Percentiles rank a stretch among this genome's conserved stretches.
These are phyloP conservation scores for Platanthera guangdongensis DNA, from an alignment of 106 monocot genomes.

Conservation along the genomic window DNA sequence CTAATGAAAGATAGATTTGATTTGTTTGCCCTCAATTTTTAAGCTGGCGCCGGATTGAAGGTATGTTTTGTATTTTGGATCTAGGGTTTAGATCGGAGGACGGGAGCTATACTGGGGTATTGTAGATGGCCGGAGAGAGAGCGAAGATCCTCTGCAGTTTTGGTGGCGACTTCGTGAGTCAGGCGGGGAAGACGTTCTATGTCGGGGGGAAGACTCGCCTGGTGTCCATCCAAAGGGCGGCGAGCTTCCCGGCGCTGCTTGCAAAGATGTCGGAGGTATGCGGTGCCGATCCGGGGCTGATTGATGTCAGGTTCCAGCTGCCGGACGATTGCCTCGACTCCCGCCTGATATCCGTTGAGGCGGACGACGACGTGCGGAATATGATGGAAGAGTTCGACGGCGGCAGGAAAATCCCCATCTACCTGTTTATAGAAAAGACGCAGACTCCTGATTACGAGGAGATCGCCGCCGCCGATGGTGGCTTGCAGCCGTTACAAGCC, in stretches of 20 bases:
- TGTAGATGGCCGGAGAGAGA: constrained; percentile 22
- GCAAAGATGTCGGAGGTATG: constrained; percentile 48
- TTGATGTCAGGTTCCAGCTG: constrained; percentile 38
- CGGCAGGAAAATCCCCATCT: constrained; percentile 32
- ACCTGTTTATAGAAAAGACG: constrained; percentile 25
- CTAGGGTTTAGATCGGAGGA: neutral
- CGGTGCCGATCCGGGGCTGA: constrained; percentile 19
- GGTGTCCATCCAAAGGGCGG: constrained; percentile 35
- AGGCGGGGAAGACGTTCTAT: constrained; percentile 27
- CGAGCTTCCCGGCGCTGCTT: constrained; percentile 37
- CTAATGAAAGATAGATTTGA: neutral
- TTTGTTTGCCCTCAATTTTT: neutral
- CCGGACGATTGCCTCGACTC: constrained; percentile 27
- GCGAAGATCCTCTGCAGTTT: constrained; percentile 56
- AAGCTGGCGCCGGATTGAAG: neutral
- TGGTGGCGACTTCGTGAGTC: constrained; percentile 35
- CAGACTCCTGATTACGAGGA: constrained; percentile 13
- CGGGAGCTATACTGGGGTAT: neutral
- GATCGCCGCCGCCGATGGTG: constrained; percentile 3
- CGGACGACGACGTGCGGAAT: constrained; percentile 31
- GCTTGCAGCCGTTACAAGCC: neutral
- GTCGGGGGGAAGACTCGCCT: constrained; percentile 41
- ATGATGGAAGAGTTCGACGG: constrained; percentile 57
- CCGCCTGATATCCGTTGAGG: constrained; percentile 36
- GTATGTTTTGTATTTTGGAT: neutral